Conservation (phyloP, 768 basidiomycete genomes). For the Polyporus arcularius region DNA sequence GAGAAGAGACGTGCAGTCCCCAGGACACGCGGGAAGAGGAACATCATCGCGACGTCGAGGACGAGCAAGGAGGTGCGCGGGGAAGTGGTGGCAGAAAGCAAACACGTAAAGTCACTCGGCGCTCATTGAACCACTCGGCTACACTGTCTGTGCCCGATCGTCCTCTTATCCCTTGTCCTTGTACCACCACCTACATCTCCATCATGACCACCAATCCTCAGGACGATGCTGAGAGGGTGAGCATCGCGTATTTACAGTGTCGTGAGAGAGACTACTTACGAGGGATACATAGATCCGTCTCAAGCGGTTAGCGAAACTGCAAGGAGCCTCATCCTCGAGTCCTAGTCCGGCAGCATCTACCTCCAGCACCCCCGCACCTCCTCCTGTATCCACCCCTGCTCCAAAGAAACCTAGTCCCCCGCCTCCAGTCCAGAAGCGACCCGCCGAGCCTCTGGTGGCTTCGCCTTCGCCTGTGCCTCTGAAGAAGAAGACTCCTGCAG, state of each 20-base stretch:
- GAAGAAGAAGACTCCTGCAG: slow-evolving; percentile 50
- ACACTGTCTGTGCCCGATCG: neutral
- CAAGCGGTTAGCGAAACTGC: slow-evolving; percentile 88
- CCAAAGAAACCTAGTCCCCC: slow-evolving; percentile 32
- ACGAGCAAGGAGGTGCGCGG: neutral
- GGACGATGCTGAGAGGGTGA: slow-evolving; percentile 81
- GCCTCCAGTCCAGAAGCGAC: slow-evolving; percentile 28
- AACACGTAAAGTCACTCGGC: neutral
- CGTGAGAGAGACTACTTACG: neutral
- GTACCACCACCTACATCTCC: slow-evolving; percentile 1
- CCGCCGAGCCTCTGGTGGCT: slow-evolving; percentile 29
- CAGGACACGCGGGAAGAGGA: slow-evolving; percentile 24
- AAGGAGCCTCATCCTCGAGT: slow-evolving; percentile 40
- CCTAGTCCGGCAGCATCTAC: slow-evolving; percentile 41
- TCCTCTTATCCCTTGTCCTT: neutral
- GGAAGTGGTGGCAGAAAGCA: neutral
- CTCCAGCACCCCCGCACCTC: slow-evolving; percentile 38
- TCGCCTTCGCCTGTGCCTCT: slow-evolving; percentile 32
- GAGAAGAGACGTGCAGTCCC: slow-evolving; percentile 49
- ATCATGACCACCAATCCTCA: slow-evolving; percentile 45
- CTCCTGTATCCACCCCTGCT: slow-evolving; percentile 30
- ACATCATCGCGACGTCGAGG: slow-evolving; percentile 24
- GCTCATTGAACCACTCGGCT: neutral
- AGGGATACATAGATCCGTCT: slow-evolving; percentile 69
- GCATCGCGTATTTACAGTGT: neutral